Percentiles rank a stretch among this genome's conserved stretches.
Evolutionary conservation across 192 early-diverging fungal species (phyloP).

Genomic region (Thamnidium elegans): DNA sequence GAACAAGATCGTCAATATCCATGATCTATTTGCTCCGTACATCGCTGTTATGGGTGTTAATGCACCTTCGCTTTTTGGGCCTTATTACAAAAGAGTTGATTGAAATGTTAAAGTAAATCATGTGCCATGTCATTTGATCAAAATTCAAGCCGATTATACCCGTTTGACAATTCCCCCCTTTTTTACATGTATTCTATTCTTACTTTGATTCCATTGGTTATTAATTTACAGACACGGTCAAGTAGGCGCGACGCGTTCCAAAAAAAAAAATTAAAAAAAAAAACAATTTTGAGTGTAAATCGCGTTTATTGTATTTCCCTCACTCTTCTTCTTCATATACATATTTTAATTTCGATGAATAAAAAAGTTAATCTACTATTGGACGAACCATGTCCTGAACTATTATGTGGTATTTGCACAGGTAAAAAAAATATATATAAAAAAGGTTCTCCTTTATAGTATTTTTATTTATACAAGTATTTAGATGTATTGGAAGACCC

Average conservation of each 20-base stretch:
- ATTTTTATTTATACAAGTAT: neutral
- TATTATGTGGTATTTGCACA: constrained; percentile 25
- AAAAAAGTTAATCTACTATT: constrained; percentile 15
- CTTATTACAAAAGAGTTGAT: too few relatives aligned
- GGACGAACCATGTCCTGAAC: constrained; percentile 19
- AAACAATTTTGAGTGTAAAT: too few relatives aligned
- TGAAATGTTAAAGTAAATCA: too few relatives aligned
- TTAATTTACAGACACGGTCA: neutral
- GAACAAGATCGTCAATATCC: too few relatives aligned
- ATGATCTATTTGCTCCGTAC: too few relatives aligned
- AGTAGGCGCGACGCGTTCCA: too few relatives aligned
- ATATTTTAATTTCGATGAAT: neutral
- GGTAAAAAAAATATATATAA: constrained; percentile 13
- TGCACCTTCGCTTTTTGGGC: too few relatives aligned
- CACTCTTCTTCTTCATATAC: neutral
- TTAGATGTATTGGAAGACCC: constrained; percentile 38
- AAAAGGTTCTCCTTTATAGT: neutral
- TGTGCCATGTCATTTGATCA: neutral
- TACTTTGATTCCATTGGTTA: too few relatives aligned
- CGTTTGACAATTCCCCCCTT: neutral
- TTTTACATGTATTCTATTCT: neutral
- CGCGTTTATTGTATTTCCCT: too few relatives aligned
- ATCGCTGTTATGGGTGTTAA: too few relatives aligned
- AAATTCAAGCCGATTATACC: neutral
- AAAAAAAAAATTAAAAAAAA: too few relatives aligned